Evolutionary conservation across 1,139 yeast genomes (phyloP).

Genomic region (Suhomyces maxii): DNA sequence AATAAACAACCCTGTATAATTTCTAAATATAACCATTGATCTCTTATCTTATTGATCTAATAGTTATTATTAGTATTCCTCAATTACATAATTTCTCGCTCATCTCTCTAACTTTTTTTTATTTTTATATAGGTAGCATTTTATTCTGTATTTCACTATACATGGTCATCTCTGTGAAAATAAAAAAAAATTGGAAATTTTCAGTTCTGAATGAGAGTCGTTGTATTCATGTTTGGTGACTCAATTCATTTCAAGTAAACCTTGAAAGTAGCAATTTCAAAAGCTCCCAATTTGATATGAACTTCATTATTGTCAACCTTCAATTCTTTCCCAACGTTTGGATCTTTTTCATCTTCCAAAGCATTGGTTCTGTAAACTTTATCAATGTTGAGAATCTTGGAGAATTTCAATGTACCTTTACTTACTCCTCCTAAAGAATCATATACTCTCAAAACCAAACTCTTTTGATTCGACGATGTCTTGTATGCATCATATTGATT

Average conservation of each 20-base stretch:
- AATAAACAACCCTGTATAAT: too few species aligned
- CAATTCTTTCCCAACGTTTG: slow-evolving; percentile 19
- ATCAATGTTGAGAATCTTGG: slow-evolving; percentile 35
- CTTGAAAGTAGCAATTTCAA: slow-evolving; percentile 73
- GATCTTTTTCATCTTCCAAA: slow-evolving; percentile 58
- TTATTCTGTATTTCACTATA: too few species aligned
- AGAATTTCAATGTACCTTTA: slow-evolving; percentile 52
- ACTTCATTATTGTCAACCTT: slow-evolving; percentile 30
- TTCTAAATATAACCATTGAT: too few species aligned
- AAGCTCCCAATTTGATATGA: slow-evolving; percentile 60
- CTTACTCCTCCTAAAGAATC: slow-evolving; percentile 80
- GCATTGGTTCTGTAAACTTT: slow-evolving; percentile 63
- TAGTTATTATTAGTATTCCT: too few species aligned
- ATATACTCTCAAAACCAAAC: slow-evolving; percentile 72
- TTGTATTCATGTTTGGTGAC: too few species aligned
- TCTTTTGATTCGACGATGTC: slow-evolving; percentile 33
- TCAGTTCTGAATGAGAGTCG: too few species aligned
- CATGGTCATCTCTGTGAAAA: too few species aligned
- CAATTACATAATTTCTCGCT: too few species aligned
- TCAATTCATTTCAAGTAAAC: slow-evolving; percentile 32
- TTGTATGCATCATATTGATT: slow-evolving; percentile 27
- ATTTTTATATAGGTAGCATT: too few species aligned
- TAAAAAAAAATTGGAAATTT: too few species aligned
- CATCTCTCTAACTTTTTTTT: too few species aligned
- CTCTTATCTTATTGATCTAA: too few species aligned